Conservation (phyloP, 2,329 filamentous ascomycete genomes). For the Hymenoscyphus linearis region DNA sequence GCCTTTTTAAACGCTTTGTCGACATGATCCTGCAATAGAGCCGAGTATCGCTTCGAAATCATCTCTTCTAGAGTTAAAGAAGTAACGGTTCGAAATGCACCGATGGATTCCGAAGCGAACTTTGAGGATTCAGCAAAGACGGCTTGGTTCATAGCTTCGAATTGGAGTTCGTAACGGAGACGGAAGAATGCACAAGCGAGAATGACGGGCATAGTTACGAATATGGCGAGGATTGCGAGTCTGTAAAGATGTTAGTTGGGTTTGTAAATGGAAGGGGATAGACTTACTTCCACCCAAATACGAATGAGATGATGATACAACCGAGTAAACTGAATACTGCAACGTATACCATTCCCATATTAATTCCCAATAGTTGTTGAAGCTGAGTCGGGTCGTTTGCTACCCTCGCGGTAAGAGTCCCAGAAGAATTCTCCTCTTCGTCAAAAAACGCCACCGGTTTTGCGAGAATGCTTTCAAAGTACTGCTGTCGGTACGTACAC, state of each 20-base stretch:
- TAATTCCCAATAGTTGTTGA: conserved; percentile 44
- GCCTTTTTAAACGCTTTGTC: conserved; percentile 43
- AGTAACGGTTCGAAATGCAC: conserved; percentile 55
- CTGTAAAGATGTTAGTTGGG: neutral
- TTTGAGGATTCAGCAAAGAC: conserved; percentile 57
- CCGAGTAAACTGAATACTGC: conserved; percentile 62
- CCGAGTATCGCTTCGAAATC: conserved; percentile 46
- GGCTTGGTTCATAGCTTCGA: conserved; percentile 50
- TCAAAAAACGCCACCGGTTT: conserved; percentile 41
- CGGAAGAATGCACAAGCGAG: conserved; percentile 41
- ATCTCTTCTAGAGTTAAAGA: conserved; percentile 55
- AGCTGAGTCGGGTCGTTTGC: conserved; percentile 45
- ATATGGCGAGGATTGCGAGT: conserved; percentile 60
- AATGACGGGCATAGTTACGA: conserved; percentile 49
- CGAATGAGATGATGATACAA: conserved; percentile 60
- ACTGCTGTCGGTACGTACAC: conserved; percentile 38
- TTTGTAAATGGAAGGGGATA: neutral
- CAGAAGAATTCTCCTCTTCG: conserved; percentile 41
- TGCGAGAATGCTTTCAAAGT: conserved; percentile 40
- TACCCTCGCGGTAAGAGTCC: conserved; percentile 42
- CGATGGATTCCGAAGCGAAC: conserved; percentile 58
- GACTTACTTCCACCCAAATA: conserved; percentile 64
- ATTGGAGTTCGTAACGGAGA: conserved; percentile 49
- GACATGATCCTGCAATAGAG: conserved; percentile 43
- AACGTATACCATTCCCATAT: conserved; percentile 50